These are phyloP conservation scores for Leccinum arenicola DNA, from an alignment of 768 basidiomycete genomes.

Conservation along the genomic window DNA sequence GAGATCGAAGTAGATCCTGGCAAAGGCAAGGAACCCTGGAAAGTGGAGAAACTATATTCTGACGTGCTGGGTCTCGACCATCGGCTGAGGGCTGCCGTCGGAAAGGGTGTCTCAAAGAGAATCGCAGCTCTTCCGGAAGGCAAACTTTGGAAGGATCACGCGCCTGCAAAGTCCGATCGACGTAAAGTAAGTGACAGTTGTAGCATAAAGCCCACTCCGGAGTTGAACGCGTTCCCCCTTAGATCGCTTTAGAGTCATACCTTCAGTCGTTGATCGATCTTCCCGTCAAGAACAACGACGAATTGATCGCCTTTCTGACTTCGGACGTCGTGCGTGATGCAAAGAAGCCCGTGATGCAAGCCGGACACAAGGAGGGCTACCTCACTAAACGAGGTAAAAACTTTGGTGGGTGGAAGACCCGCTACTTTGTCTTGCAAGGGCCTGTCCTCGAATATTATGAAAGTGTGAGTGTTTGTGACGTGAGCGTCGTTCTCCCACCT, in stretches of 20 bases:
- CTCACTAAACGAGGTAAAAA: constrained; percentile 96
- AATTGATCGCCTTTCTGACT: constrained; percentile 89
- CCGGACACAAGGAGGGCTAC: constrained; percentile 91
- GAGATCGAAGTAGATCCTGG: constrained; percentile 73
- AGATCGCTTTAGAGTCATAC: constrained; percentile 82
- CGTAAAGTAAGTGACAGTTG: constrained; percentile 64
- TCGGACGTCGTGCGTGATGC: constrained; percentile 81
- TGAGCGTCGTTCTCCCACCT: constrained; percentile 10
- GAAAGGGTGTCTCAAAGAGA: constrained; percentile 72
- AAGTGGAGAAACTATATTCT: constrained; percentile 90
- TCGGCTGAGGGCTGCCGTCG: constrained; percentile 54
- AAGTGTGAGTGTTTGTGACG: constrained; percentile 59
- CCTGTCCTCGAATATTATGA: constrained; percentile 94
- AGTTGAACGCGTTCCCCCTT: constrained; percentile 11
- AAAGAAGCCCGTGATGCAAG: constrained; percentile 73
- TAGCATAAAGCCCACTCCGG: not conserved
- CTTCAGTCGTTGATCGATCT: constrained; percentile 79
- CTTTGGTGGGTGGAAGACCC: constrained; percentile 96
- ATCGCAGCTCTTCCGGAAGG: constrained; percentile 85
- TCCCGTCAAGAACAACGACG: constrained; percentile 83
- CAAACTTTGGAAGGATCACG: constrained; percentile 94
- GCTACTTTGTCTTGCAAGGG: constrained; percentile 92
- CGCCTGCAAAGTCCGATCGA: constrained; percentile 95
- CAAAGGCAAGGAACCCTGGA: constrained; percentile 70
- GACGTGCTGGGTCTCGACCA: constrained; percentile 89